A percentile compares a stretch with the other conserved stretches of the same genome.
These are phyloP conservation scores for Lodderomyces beijingensis DNA, from an alignment of 1,139 yeast genomes.

Conservation along the genomic window DNA sequence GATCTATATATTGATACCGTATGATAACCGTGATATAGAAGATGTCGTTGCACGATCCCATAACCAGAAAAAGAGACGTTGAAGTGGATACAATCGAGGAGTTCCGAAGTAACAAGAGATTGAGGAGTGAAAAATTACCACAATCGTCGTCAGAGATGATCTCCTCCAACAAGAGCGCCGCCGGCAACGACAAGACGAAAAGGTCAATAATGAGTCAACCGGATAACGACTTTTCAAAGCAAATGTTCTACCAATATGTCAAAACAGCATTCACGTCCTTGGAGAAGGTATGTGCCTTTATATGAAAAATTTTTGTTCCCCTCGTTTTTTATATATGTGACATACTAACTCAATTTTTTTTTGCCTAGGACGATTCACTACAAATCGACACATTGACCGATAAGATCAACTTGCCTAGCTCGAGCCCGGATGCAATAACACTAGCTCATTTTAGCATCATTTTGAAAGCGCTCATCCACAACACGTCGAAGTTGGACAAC, in stretches of 20 bases:
- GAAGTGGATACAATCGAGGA: slow-evolving; percentile 4
- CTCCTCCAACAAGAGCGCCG: background rate
- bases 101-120: slow-evolving; percentile 10
- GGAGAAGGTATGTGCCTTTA: slow-evolving; percentile 54
- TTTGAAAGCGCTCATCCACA: slow-evolving; percentile 30
- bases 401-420: slow-evolving; percentile 31
- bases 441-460: slow-evolving; percentile 32
- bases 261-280: slow-evolving; percentile 67
- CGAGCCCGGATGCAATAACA: slow-evolving; percentile 34
- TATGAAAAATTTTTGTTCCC: slow-evolving; percentile 1
- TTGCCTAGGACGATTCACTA: slow-evolving; percentile 28
- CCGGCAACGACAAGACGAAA: no score
- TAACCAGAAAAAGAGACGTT: slow-evolving; percentile 22
- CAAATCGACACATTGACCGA: slow-evolving; percentile 36
- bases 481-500: slow-evolving; percentile 38
- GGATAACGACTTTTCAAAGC: slow-evolving; percentile 35
- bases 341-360: slow-evolving; percentile 18
- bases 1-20: background rate
- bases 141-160: background rate
- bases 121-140: slow-evolving; percentile 6
- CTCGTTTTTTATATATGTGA: background rate
- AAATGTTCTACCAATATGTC: slow-evolving; percentile 61
- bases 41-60: slow-evolving; percentile 30
- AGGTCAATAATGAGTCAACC: slow-evolving; percentile 3
- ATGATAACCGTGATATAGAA: slow-evolving; percentile 8